A percentile compares a stretch with the other conserved stretches of the same genome.
Conservation (phyloP, 108 stramenopile species). For the Skeletonema potamos region DNA sequence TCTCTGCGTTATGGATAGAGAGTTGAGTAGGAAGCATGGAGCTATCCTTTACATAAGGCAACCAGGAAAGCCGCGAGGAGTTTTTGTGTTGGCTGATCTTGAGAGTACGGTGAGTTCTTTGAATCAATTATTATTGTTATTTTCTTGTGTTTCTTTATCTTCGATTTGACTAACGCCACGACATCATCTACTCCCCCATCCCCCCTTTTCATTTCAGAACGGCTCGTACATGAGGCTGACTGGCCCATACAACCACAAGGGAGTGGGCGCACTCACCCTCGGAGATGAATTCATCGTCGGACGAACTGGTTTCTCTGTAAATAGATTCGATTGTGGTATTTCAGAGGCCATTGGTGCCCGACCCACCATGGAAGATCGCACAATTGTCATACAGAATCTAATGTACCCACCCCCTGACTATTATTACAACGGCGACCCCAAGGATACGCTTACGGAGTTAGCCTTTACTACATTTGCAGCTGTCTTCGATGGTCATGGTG, state of each 20-base stretch:
- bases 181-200: neutral
- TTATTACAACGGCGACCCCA: constrained; percentile 83
- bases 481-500: constrained; percentile 98
- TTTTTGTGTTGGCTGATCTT: constrained; percentile 80
- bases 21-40: constrained; percentile 84
- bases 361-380: constrained; percentile 95
- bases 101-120: constrained; percentile 85
- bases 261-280: constrained; percentile 75
- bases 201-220: constrained; percentile 56
- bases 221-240: constrained; percentile 90
- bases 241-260: constrained; percentile 82
- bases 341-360: constrained; percentile 93
- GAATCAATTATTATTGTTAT: constrained; percentile 1
- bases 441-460: constrained; percentile 75
- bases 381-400: constrained; percentile 82
- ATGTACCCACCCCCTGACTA: constrained; percentile 81
- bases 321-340: constrained; percentile 96
- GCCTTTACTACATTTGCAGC: constrained; percentile 92
- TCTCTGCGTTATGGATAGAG: constrained; percentile 89
- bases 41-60: constrained; percentile 72
- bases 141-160: neutral
- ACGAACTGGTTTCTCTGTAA: constrained; percentile 96
- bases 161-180: neutral
- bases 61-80: constrained; percentile 53
- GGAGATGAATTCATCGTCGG: constrained; percentile 96